Evolutionary conservation across 2,329 filamentous ascomycete genomes (phyloP), one percentile per base, ranked within the genome.

Genomic region (Cytospora paraplurivora): DNA sequence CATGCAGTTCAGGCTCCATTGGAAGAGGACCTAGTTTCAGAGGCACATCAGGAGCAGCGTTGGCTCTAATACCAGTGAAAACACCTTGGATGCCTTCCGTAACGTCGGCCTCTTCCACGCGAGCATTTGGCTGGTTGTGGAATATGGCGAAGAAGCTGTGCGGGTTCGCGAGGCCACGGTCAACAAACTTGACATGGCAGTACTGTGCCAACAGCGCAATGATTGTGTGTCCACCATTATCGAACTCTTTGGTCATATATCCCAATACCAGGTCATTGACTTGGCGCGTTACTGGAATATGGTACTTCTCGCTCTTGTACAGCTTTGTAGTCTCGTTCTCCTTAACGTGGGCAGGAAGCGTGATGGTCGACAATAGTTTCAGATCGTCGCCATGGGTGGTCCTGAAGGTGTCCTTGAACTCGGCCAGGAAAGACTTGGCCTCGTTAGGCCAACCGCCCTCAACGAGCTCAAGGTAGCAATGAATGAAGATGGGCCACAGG

Each of bases 401-500:
- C 69, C 93, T 87, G 70, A 98, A 98, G 60, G 87, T 75, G 1
- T 75, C 71, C 61, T 87, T 87, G 71, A 91, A 87, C 5, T 84
- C 81, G 34, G 85, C 83, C 66, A 96, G 88, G 72, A 96, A 94
- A 1, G 83, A 79, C 68, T 90, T 88, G 15, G 88, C 87, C 64
- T 96, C 92, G 47, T 85, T 85, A 1, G 85, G 79, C 69, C 90
- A 93, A 67, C 87, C 87, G 65, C 92, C 86, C 38, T 82, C 82
- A 34, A 96, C 84, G 62, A 98, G 84, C 63, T 92, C 88, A 33
- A 99, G 81, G 72, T 91, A 97, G 0, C 92, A 95, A 76, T 99
- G 96, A 57, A 98, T 91, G 72, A 97, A 98, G 0, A 96, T 79
- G 0, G 95, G 95, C 93, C 95, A 99, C 17, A 97, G 79, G 4